These are phyloP conservation scores for Lichina pygmaea DNA, from an alignment of 495 filamentous ascomycete species.

Conservation along the genomic window DNA sequence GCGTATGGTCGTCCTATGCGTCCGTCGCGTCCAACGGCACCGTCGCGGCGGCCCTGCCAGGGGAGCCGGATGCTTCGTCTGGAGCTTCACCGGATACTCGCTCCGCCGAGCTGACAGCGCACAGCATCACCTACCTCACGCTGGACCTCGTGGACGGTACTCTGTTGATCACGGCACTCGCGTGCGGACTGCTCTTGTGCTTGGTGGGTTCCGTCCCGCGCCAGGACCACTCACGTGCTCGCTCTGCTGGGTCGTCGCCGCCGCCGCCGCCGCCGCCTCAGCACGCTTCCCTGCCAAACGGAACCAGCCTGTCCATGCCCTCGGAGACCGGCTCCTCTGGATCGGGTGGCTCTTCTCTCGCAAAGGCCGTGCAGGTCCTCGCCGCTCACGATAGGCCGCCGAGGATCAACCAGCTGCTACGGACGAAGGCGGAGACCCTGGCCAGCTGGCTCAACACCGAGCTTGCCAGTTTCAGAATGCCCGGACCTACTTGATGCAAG, in stretches of 20 bases:
- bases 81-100: not conserved
- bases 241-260: no score
- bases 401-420: not conserved
- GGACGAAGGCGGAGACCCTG: not conserved
- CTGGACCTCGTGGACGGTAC: not conserved
- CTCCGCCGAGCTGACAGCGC: not conserved
- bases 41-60: not conserved
- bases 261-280: no score
- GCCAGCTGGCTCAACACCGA: not conserved
- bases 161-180: not conserved
- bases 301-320: not conserved
- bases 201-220: not conserved
- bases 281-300: not conserved
- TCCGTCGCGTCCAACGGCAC: not conserved
- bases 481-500: not conserved
- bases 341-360: not conserved
- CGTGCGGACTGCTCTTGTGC: not conserved
- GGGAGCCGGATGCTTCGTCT: no score
- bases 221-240: no score
- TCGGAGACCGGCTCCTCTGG: not conserved
- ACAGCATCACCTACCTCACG: not conserved
- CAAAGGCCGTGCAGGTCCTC: not conserved
- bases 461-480: not conserved
- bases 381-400: not conserved
- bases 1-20: conserved; percentile 7